Evolutionary conservation across 2,329 filamentous ascomycete genomes (phyloP), one percentile per base, ranked within the genome.

Genomic region (Hypoxylon sp.): DNA sequence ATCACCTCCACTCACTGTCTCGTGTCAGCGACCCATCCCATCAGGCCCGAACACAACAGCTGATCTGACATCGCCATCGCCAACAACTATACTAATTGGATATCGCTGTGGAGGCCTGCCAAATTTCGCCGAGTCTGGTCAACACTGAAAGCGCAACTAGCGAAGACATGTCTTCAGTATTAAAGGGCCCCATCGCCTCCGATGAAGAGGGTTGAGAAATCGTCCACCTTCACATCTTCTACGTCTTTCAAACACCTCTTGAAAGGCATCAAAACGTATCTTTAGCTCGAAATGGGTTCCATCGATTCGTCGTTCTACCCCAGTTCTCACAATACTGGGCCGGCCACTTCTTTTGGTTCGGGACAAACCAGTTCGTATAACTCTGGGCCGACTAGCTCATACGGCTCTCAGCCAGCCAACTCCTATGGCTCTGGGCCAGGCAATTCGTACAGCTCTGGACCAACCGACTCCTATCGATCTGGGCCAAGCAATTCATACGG

Each of bases 231-330:
- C 33, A 62, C 59, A 66, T 58, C 50, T 56, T 44, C 22, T 26
- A 26, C 24, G 4, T 33, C 24, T 50, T 44, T 40, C 33, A 33
- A 48, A 14, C 20, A 33, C 16, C 14, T 30, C 26, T 30, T 44
- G 12, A 53, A 20, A 26, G 30, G 26, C 50, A 46, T 38, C 28
- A 28, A 51, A 2, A 24, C 14, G 45, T 54, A 30, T 14, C 14
- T n/a, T n/a, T n/a, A n/a, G n/a, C n/a, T 36, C 32, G 48, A 64
- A 18, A 84, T 85, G 81, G 78, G 81, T 70, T 84, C 83, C 4
- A 78, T 78, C 53, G 74, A 76, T 6, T 72, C 79, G 11, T 69
- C 76, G 22, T 81, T 77, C 73, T 75, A 77, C 55, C 78, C 80
- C 20, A 75, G 80, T 65, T 76, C 79, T 20, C 78, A 78, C 46